These are phyloP conservation scores for Anthracocystis walkeri DNA, from an alignment of 1,284 basidiomycete species.

Conservation along the genomic window DNA sequence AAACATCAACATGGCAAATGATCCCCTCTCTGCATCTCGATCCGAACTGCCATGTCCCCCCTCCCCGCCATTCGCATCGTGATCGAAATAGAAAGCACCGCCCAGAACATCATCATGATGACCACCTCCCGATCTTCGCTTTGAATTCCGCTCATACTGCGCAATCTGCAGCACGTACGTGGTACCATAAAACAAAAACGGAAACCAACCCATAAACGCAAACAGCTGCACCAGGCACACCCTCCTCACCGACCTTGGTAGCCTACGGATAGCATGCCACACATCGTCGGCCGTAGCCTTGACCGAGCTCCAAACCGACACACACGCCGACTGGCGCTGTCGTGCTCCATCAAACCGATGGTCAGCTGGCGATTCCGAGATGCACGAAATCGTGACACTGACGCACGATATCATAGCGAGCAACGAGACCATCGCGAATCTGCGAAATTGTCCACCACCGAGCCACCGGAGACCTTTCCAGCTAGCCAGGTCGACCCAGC, in stretches of 20 bases:
- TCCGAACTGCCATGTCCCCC: conserved; percentile 29
- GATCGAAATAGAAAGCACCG: background rate
- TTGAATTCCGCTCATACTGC: conserved; percentile 77
- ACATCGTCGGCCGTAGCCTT: conserved; percentile 41
- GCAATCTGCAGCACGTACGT: conserved; percentile 92
- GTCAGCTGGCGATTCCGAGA: conserved; percentile 71
- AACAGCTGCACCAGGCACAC: conserved; percentile 84
- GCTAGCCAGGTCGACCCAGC: conserved; percentile 84
- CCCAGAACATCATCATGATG: conserved; percentile 5
- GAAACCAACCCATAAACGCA: conserved; percentile 86
- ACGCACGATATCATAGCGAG: conserved; percentile 83
- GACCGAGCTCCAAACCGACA: conserved; percentile 13
- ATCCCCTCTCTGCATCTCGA: conserved; percentile 56
- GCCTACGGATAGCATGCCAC: conserved; percentile 49
- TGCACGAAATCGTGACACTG: conserved; percentile 84
- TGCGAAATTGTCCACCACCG: conserved; percentile 95
- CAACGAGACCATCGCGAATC: conserved; percentile 89
- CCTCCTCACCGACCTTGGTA: conserved; percentile 70
- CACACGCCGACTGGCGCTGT: conserved; percentile 1
- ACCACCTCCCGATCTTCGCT: conserved; percentile 62
- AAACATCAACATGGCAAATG: conserved; percentile 65
- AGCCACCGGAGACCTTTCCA: conserved; percentile 81
- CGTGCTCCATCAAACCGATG: background rate
- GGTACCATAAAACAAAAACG: conserved; percentile 74
- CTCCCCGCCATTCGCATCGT: background rate